Evolutionary conservation across 2,329 filamentous ascomycete species (phyloP).

Genomic region (Rhinocladiella similis): DNA sequence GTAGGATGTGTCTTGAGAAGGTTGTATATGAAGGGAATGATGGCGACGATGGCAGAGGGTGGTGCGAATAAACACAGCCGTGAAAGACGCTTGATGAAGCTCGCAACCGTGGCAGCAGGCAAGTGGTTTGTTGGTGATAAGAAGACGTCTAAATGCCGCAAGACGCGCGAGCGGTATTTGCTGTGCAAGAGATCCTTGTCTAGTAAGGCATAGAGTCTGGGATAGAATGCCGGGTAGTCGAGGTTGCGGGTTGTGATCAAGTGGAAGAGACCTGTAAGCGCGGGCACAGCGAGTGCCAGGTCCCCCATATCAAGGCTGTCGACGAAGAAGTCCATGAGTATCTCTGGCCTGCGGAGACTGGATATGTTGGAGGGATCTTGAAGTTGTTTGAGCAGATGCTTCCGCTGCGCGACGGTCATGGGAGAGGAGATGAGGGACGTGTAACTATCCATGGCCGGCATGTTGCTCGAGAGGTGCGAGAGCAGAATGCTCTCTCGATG

Average conservation of each 20-base stretch:
- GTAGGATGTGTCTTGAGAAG: slow-evolving; percentile 84
- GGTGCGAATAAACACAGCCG: slow-evolving; percentile 83
- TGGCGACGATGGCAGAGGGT: slow-evolving; percentile 81
- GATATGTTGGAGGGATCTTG: slow-evolving; percentile 51
- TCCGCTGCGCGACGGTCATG: slow-evolving; percentile 72
- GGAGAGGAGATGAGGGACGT: slow-evolving; percentile 32
- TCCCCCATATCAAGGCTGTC: slow-evolving; percentile 88
- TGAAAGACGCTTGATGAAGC: slow-evolving; percentile 92
- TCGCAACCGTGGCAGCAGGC: slow-evolving; percentile 84
- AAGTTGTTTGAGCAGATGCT: slow-evolving; percentile 64
- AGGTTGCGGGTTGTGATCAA: slow-evolving; percentile 91
- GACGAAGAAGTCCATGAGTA: slow-evolving; percentile 95
- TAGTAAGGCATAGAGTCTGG: slow-evolving; percentile 89
- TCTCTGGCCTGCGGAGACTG: slow-evolving; percentile 74
- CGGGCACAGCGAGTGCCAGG: slow-evolving; percentile 74
- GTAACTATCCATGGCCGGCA: slow-evolving; percentile 27
- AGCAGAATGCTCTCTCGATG: neutral
- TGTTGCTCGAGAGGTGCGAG: slow-evolving; percentile 2
- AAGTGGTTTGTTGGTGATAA: slow-evolving; percentile 81
- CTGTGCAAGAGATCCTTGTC: slow-evolving; percentile 86
- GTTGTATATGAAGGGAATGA: slow-evolving; percentile 95
- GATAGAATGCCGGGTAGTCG: slow-evolving; percentile 92
- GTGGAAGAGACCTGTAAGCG: slow-evolving; percentile 90
- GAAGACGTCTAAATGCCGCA: slow-evolving; percentile 88
- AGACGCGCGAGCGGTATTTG: slow-evolving; percentile 89